These are phyloP conservation scores for Cucurbitaria berberidis DNA, from an alignment of 2,329 filamentous ascomycete genomes.

Conservation along the genomic window DNA sequence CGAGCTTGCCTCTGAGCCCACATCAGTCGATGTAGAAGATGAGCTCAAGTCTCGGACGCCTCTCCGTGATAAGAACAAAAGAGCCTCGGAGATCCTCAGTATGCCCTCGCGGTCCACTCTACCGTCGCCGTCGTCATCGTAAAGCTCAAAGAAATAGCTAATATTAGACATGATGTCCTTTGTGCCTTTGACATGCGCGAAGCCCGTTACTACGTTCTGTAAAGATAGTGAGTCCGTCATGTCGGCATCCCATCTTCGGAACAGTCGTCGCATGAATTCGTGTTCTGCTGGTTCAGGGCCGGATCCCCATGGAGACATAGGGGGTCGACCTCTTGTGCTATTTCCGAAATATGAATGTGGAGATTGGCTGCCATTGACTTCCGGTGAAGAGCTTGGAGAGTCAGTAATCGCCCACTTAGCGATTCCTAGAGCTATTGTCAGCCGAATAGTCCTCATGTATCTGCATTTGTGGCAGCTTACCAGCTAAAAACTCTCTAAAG, in stretches of 20 bases:
- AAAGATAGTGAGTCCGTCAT: conserved; percentile 78
- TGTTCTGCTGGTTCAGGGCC: conserved; percentile 82
- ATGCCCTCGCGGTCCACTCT: conserved; percentile 95
- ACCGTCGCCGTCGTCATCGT: conserved; percentile 90
- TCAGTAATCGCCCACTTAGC: conserved; percentile 94
- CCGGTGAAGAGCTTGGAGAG: conserved; percentile 69
- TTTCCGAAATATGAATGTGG: conserved; percentile 65
- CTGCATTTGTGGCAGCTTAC: conserved; percentile 31
- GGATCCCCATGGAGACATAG: conserved; percentile 62
- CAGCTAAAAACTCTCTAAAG: conserved; percentile 89
- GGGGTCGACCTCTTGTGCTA: conserved; percentile 49
- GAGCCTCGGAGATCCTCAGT: conserved; percentile 87
- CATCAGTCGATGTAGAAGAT: conserved; percentile 63
- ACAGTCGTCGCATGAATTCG: conserved; percentile 89
- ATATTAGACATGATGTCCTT: conserved; percentile 98
- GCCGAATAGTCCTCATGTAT: background rate
- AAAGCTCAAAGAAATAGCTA: conserved; percentile 96
- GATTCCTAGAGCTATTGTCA: conserved; percentile 61
- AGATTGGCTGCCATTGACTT: conserved; percentile 57
- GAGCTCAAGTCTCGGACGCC: conserved; percentile 80
- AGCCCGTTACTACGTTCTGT: conserved; percentile 88
- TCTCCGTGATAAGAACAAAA: conserved; percentile 88
- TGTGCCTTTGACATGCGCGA: conserved; percentile 90
- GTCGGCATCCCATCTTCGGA: conserved; percentile 85
- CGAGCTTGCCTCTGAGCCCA: conserved; percentile 49